phyloP scores from a whole-genome alignment of 768 basidiomycete genomes.

The Russula ochroleuca region DNA sequence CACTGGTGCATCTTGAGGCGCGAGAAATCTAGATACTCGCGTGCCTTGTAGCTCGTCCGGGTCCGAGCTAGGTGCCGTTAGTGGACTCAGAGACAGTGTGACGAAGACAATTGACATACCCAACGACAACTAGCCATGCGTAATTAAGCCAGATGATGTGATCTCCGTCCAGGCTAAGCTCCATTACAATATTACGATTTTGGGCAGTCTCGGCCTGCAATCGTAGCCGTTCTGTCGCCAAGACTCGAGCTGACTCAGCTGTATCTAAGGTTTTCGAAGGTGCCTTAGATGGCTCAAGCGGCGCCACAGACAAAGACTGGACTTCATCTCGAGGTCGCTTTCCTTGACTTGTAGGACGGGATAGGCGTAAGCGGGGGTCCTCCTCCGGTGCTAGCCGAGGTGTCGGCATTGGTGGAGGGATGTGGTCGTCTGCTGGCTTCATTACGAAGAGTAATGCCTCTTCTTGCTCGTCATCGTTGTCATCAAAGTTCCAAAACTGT shows the following conservation, averaged over 20 bases:
- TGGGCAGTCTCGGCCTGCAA: conserved; percentile 92
- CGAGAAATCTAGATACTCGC: conserved; percentile 77
- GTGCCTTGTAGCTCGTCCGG: conserved; percentile 73
- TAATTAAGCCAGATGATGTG: conserved; percentile 95
- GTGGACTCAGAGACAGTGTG: conserved; percentile 15
- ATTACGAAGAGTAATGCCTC: conserved; percentile 92
- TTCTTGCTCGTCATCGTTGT: conserved; percentile 83
- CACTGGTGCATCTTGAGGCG: conserved; percentile 72
- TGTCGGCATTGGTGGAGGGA: conserved; percentile 37
- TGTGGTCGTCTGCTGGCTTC: conserved; percentile 72
- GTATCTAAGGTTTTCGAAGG: conserved; percentile 52
- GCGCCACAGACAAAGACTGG: conserved; percentile 28
- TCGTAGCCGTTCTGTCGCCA: conserved; percentile 83
- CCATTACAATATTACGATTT: conserved; percentile 93
- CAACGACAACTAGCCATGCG: conserved; percentile 89
- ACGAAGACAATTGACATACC: conserved; percentile 47
- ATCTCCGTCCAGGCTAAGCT: conserved; percentile 90
- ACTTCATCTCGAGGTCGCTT: conserved; percentile 52
- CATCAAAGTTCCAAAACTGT: conserved; percentile 99
- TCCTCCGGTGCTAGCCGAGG: conserved; percentile 50
- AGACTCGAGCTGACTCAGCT: conserved; percentile 73
- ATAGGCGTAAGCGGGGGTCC: conserved; percentile 46
- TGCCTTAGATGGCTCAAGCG: conserved; percentile 28
- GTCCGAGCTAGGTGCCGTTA: conserved; percentile 55
- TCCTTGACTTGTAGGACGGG: conserved; percentile 47